Evolutionary conservation across 2,329 filamentous ascomycete species (phyloP), one percentile per base, ranked within the genome.

Genomic region (Chalaropsis thielavioides): DNA sequence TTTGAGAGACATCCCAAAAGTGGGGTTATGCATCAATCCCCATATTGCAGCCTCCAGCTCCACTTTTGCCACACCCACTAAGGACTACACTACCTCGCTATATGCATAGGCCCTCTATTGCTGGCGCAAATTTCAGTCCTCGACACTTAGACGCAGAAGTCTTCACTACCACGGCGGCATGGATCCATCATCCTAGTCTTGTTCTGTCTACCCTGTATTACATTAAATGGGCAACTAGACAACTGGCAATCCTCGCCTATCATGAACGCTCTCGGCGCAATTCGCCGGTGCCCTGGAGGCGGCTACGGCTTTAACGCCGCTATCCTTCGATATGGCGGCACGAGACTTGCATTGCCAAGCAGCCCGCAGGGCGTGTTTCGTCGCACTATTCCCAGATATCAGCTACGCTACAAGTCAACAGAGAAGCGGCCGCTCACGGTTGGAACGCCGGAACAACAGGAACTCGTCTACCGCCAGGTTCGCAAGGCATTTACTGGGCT

Each of bases 381-480:
- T 38, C 24, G 31, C 10, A 58, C 15, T 22, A 15, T n/a, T 3
- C 54, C 17, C 10, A 4, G 24, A 27, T n/a, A 58, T n/a, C 54
- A 58, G 11, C 27, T 58, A 0, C 54, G 54, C 27, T 38, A 35
- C 54, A 58, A 58, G 27, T 58, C 54, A n/a, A 58, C 54, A 1
- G 54, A 58, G n/a, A 58, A 58, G 15, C 22, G 24, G 54, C 54
- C 54, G 10, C 31, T 58, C 2, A 49, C 38, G n/a, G 13, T 58
- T 15, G 64, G 64, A 3, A 62, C 64, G 1, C 24, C 40, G 15
- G 64, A 62, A 5, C 59, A 65, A 22, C 59, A 61, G n/a, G 38
- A 61, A 4, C 41, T 51, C 2, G 64, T 65, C 19, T 65, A 56
- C 49, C 64, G 60, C 7, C 64, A 65, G 19, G 38, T 65, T n/a